phyloP scores from a whole-genome alignment of 164 flowering plant genomes.

The Annona cherimola region DNA sequence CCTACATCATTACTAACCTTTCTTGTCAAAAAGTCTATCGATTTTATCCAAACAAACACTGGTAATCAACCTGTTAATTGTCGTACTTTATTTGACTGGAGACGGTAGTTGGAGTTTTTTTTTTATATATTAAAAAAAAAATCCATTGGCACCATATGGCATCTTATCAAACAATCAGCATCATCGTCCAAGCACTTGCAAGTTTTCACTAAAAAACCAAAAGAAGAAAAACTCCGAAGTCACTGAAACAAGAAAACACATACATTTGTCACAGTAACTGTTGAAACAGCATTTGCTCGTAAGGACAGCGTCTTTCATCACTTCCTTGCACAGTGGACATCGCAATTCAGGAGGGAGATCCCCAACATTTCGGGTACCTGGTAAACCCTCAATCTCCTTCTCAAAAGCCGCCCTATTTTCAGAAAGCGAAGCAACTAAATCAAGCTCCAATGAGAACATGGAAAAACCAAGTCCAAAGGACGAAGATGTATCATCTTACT shows the following conservation, averaged over 20 bases:
- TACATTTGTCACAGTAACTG: constrained; percentile 96
- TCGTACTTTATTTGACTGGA: too few relatives aligned
- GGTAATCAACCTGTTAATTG: too few relatives aligned
- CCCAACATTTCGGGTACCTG: constrained; percentile 64
- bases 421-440: neutral
- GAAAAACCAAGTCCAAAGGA: neutral
- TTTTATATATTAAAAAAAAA: too few relatives aligned
- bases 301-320: constrained; percentile 96
- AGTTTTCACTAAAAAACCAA: neutral
- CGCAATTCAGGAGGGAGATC: constrained; percentile 91
- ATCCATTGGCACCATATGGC: too few relatives aligned
- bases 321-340: constrained; percentile 92
- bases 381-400: constrained; percentile 89
- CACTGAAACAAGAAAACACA: constrained; percentile 13
- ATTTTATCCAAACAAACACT: too few relatives aligned
- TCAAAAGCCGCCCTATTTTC: constrained; percentile 90
- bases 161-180: neutral
- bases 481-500: constrained; percentile 40
- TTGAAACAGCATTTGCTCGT: constrained; percentile 95
- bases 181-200: neutral
- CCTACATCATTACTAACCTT: too few relatives aligned
- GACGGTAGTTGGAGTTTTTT: too few relatives aligned
- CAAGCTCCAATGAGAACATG: neutral
- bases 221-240: neutral
- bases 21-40: too few relatives aligned